Percentiles rank a stretch among this genome's conserved stretches.
These are phyloP conservation scores for Rosa chinensis DNA, from an alignment of 306 rosid genomes.

Conservation along the genomic window DNA sequence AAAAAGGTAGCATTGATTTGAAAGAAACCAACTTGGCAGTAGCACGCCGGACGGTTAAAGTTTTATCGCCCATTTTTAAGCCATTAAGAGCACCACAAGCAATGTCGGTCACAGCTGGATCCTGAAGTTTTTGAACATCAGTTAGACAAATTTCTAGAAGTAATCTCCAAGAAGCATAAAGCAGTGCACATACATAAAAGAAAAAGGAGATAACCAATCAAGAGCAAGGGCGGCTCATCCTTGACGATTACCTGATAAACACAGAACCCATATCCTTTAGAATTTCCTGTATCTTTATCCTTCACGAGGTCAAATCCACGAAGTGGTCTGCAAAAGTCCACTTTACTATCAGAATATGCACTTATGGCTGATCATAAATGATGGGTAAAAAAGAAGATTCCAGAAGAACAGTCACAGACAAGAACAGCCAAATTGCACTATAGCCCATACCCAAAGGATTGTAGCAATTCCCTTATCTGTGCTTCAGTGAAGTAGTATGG, in stretches of 20 bases:
- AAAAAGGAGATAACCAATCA: conserved; percentile 5
- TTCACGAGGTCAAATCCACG: conserved; percentile 72
- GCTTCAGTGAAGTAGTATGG: conserved; percentile 78
- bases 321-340: conserved; percentile 58
- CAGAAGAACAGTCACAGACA: not conserved
- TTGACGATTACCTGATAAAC: conserved; percentile 59
- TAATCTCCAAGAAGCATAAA: conserved; percentile 15
- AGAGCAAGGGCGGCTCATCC: conserved; percentile 20
- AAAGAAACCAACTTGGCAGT: conserved; percentile 53
- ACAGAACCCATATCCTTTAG: conserved; percentile 85
- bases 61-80: conserved; percentile 87
- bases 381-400: not conserved
- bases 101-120: conserved; percentile 71
- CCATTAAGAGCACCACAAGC: conserved; percentile 84
- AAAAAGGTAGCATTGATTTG: not conserved
- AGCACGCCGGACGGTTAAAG: conserved; percentile 79
- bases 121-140: conserved; percentile 47
- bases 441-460: conserved; percentile 66
- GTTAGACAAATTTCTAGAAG: conserved; percentile 9
- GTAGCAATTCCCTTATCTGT: conserved; percentile 69
- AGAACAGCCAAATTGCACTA: not conserved
- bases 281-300: conserved; percentile 83
- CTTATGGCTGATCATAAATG: conserved; percentile 11
- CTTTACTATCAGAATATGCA: conserved; percentile 21
- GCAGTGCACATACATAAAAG: not conserved